Evolutionary conservation across 2,329 filamentous ascomycete genomes (phyloP).

Genomic region (Claviceps monticola): DNA sequence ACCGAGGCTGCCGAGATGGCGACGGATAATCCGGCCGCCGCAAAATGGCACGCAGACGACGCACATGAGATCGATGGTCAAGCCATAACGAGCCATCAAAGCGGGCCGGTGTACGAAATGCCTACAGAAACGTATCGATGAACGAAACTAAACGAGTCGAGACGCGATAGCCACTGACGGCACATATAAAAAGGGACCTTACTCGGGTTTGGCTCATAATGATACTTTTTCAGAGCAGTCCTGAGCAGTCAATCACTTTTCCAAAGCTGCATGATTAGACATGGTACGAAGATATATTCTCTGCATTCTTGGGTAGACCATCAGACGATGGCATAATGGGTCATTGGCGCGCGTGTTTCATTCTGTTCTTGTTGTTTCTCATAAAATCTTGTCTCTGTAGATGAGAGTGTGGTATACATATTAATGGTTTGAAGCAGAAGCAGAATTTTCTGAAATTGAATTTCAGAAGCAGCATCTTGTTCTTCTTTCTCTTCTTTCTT

Average conservation of each 20-base stretch:
- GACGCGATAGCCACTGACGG: not conserved
- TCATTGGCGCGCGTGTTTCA: not conserved
- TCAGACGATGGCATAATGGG: not conserved
- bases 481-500: no score
- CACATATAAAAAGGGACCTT: not conserved
- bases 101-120: slow-evolving; percentile 29
- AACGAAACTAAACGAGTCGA: not conserved
- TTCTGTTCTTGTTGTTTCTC: not conserved
- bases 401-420: no score
- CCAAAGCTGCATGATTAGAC: not conserved
- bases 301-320: not conserved
- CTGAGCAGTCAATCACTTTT: not conserved
- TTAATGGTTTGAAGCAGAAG: no score
- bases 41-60: slow-evolving; percentile 20
- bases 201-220: not conserved
- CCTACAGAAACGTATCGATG: slow-evolving; percentile 24
- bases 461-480: no score
- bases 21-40: slow-evolving; percentile 16
- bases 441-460: no score
- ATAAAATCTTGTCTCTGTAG: no score
- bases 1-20: slow-evolving; percentile 18
- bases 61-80: slow-evolving; percentile 27
- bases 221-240: not conserved
- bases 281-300: not conserved
- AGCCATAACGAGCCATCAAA: slow-evolving; percentile 19